A percentile compares a stretch with the other conserved stretches of the same genome.
Evolutionary conservation across 306 rosid species (phyloP).

Genomic region (Dicorynia guianensis): DNA sequence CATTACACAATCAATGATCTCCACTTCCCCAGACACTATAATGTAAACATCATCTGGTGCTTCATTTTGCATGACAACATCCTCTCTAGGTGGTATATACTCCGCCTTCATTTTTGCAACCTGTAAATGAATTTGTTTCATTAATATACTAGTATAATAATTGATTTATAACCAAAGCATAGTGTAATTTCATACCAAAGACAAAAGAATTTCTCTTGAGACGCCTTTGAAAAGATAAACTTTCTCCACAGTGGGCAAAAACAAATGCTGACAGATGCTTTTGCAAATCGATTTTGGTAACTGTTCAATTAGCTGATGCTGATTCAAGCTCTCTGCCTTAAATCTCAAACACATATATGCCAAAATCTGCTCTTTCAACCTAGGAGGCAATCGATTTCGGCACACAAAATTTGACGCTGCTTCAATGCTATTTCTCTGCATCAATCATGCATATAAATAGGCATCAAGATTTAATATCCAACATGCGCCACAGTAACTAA

Average conservation of each 20-base stretch:
- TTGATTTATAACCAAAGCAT: background rate
- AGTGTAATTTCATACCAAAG: conserved; percentile 53
- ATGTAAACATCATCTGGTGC: conserved; percentile 82
- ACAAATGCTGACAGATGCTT: conserved; percentile 76
- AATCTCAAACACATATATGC: conserved; percentile 95
- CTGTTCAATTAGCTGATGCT: conserved; percentile 79
- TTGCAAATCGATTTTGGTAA: conserved; percentile 85
- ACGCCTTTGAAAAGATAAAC: conserved; percentile 83
- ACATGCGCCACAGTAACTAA: background rate
- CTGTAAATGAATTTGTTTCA: conserved; percentile 40
- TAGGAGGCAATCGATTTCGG: conserved; percentile 75
- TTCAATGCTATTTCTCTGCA: conserved; percentile 86
- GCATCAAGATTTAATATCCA: conserved; percentile 19
- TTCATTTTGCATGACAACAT: conserved; percentile 80
- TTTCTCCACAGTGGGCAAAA: conserved; percentile 65
- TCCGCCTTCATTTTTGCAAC: conserved; percentile 89
- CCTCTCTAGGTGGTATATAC: conserved; percentile 93
- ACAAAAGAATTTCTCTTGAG: conserved; percentile 66
- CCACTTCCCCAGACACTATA: conserved; percentile 90
- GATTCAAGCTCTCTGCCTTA: conserved; percentile 90
- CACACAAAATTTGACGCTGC: conserved; percentile 84
- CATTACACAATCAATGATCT: conserved; percentile 59
- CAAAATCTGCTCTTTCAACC: conserved; percentile 75
- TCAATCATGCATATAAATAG: conserved; percentile 21
- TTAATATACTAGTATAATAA: background rate